Evolutionary conservation across 441 rosid genomes (phyloP).

Genomic region (Brassica hybrid): DNA sequence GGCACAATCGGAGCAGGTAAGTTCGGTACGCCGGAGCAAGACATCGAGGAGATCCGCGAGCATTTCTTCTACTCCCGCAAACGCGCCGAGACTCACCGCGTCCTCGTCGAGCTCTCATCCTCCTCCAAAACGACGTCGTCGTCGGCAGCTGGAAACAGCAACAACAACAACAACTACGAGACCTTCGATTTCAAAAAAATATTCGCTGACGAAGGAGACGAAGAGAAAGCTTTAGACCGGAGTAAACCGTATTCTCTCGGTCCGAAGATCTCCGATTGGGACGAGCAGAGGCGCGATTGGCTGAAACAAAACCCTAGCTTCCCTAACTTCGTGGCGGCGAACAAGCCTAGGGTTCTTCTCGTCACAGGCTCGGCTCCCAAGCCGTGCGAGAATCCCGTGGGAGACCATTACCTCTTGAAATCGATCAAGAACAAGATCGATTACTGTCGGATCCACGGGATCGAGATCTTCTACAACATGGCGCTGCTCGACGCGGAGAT

Average conservation of each 20-base stretch:
- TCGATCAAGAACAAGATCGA: slow-evolving; percentile 92
- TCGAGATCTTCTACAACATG: slow-evolving; percentile 86
- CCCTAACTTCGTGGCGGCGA: slow-evolving; percentile 61
- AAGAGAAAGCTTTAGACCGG: slow-evolving; percentile 47
- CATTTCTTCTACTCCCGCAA: slow-evolving; percentile 68
- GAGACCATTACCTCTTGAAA: slow-evolving; percentile 87
- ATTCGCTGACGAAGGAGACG: slow-evolving; percentile 54
- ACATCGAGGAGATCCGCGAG: slow-evolving; percentile 58
- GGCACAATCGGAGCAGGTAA: slow-evolving; percentile 92
- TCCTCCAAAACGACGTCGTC: slow-evolving; percentile 34
- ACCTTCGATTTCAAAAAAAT: slow-evolving; percentile 50
- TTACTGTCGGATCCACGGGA: slow-evolving; percentile 81
- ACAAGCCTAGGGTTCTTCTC: slow-evolving; percentile 83
- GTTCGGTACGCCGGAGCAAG: slow-evolving; percentile 89
- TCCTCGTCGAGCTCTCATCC: slow-evolving; percentile 69
- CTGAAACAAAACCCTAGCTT: slow-evolving; percentile 60
- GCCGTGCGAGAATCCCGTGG: slow-evolving; percentile 92
- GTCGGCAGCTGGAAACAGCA: neutral
- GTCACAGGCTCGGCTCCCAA: slow-evolving; percentile 93
- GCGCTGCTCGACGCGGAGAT: slow-evolving; percentile 87
- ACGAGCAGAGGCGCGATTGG: slow-evolving; percentile 73
- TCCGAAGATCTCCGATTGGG: slow-evolving; percentile 86
- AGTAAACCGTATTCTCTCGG: slow-evolving; percentile 67
- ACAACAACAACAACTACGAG: slow-evolving; percentile 49
- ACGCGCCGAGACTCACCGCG: slow-evolving; percentile 79